Base-by-base conservation (phyloP, 2,329 filamentous ascomycete genomes). In the Alternaria alternata region DNA sequence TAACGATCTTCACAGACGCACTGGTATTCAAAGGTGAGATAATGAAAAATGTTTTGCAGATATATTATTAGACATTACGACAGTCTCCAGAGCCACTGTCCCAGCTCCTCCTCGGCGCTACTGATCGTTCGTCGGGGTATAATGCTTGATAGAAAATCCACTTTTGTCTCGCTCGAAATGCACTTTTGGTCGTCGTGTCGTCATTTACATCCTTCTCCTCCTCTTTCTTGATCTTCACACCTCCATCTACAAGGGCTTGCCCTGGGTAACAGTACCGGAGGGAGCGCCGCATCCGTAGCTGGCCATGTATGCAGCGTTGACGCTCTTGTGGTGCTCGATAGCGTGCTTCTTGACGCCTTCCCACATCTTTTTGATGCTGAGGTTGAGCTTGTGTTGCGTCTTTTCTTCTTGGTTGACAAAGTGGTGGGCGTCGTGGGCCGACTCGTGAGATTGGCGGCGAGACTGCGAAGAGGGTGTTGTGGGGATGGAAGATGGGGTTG, bases 311-410 rank as follows among this genome's bases (percentile, higher is more conserved):
- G 73, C 73, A 0, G 70, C 67, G 34, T 75, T 75, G 1, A 75
- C 72, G 44, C 68, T 71, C 41, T 65, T 63, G 59, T 75, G 73
- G 47, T 75, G 73, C 67, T 75, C 73, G 14, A 42, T 59, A 8
- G 70, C 72, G 9, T 64, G 65, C 18, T 65, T 63, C 65, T 75
- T 75, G 55, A 75, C 54, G 6, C 64, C 64, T 36, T 66, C 66
- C 73, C 71, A 75, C 57, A 74, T 65, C 57, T 74, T 69, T 65
- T 69, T 74, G 52, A 74, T 63, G 30, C 67, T 68, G 14, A 57
- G 48, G 54, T 72, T 66, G 20, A 72, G 54, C 16, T 56, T 64
- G 54, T 60, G 66, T 20, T 69, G 63, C 0, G 65, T 64, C 49
- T 72, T 68, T 24, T 54, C 53, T 3, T 67, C 54, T 39, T 70